Base-by-base conservation (phyloP, 1,284 basidiomycete genomes). In the Testicularia cyperi region DNA sequence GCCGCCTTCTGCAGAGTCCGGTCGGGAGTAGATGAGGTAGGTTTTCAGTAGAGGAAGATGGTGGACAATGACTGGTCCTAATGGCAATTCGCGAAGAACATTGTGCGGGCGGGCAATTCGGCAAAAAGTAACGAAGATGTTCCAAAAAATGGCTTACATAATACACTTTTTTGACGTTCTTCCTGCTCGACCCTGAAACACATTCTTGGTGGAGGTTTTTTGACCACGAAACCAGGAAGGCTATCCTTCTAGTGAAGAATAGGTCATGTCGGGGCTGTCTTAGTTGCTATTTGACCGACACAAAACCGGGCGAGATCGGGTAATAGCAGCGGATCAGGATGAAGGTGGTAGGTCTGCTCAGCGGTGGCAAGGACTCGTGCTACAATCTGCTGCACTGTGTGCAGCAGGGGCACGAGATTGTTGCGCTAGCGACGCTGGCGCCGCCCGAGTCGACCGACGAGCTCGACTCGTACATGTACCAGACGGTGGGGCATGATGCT, bases 401-500 rank as follows among this genome's bases (percentile, higher is more conserved):
- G 28, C 82, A 83, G 48, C 89, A 96, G 72, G 88, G 90, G 0
- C 95, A 99, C 77, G 81, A 89, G 56, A 83, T 97, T 24, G 80
- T 94, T 2, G 91, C 91, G 2, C 85, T 92, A 15, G 95, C 92
- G 3, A 91, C 91, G 30, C 80, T 98, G 19, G 83, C 87, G 12
- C 94, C 94, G 13, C 84, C 82, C 47, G 78, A 81, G 33, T 92
- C 90, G 20, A 15, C 77, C 95, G 95, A 97, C 81, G 95, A 99
- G 80, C 84, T 97, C 68, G 94, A 99, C 78, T 97, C 94, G 32
- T 98, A 94, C 80, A 83, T 99, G 78, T 99, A 96, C 77, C 95
- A 99, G 46, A 96, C 94, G 6, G 92, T 98, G 26, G 95, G 92
- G 0, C 94, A 97, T 73, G 89, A 92, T 61, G 89, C 90, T 5